Evolutionary conservation across 768 basidiomycete species (phyloP).

Genomic region (Cystobasidium tubakii): DNA sequence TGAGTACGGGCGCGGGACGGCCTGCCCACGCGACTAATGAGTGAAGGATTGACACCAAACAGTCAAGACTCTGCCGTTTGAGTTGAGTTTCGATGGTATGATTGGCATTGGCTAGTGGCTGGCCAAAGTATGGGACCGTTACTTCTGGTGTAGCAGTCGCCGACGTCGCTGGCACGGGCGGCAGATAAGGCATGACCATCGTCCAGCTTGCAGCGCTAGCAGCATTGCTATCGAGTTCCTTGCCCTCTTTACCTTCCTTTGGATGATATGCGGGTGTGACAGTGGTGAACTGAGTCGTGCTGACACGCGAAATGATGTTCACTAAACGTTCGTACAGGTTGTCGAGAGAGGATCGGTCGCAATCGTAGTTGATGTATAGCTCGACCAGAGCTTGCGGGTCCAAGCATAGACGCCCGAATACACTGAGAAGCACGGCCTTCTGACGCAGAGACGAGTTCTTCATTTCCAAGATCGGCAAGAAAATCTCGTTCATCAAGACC

Average conservation of each 20-base stretch:
- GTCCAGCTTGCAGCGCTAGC: conserved; percentile 23
- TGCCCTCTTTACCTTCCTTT: conserved; percentile 28
- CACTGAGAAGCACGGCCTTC: conserved; percentile 78
- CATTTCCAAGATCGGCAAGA: conserved; percentile 97
- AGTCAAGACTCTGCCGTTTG: conserved; percentile 87
- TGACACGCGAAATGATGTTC: conserved; percentile 91
- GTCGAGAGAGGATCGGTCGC: conserved; percentile 85
- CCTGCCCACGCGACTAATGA: conserved; percentile 81
- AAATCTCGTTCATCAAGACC: conserved; percentile 95
- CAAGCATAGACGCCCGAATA: conserved; percentile 79
- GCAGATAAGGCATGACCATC: conserved; percentile 14
- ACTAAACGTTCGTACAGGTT: conserved; percentile 98
- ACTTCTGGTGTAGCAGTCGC: conserved; percentile 37
- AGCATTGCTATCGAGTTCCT: conserved; percentile 33
- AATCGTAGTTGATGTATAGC: conserved; percentile 98
- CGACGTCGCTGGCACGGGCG: conserved; percentile 16
- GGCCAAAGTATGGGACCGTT: conserved; percentile 39
- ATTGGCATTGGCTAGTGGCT: conserved; percentile 44
- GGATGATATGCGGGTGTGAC: conserved; percentile 25
- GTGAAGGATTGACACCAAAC: conserved; percentile 76
- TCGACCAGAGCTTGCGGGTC: conserved; percentile 97
- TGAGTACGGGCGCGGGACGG: conserved; percentile 27
- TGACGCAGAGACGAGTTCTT: conserved; percentile 89
- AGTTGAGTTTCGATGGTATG: conserved; percentile 63
- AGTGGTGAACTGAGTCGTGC: conserved; percentile 56